These are phyloP conservation scores for Phytophthora ohioensis DNA, from an alignment of 352 stramenopile species.

Conservation along the genomic window DNA sequence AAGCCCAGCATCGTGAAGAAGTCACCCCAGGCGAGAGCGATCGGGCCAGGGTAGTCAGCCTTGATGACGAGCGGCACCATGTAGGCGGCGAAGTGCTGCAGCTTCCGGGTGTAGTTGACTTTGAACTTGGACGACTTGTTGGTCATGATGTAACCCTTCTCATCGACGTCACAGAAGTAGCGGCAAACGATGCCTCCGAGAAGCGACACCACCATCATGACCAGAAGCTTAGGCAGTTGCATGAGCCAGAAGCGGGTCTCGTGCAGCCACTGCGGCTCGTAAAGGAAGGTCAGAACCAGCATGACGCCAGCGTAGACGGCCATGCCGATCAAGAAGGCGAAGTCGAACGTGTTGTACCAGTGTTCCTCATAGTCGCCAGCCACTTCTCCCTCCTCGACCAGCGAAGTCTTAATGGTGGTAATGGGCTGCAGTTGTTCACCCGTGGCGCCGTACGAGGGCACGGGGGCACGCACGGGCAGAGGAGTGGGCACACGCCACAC, in stretches of 20 bases:
- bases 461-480: slow-evolving; percentile 48
- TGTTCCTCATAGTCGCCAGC: slow-evolving; percentile 63
- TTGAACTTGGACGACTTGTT: slow-evolving; percentile 88
- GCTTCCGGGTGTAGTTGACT: slow-evolving; percentile 90
- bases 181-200: slow-evolving; percentile 80
- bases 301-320: slow-evolving; percentile 55
- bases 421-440: slow-evolving; percentile 46
- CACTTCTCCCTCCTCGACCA: slow-evolving; percentile 73
- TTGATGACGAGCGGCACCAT: slow-evolving; percentile 85
- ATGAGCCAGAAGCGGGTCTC: slow-evolving; percentile 67
- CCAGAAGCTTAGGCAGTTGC: slow-evolving; percentile 71
- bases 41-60: slow-evolving; percentile 59
- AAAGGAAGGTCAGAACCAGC: slow-evolving; percentile 69
- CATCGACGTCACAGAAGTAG: slow-evolving; percentile 82
- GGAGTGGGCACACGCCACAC: slow-evolving; percentile 62
- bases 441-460: slow-evolving; percentile 56
- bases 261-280: slow-evolving; percentile 63
- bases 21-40: slow-evolving; percentile 84
- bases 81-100: slow-evolving; percentile 87
- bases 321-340: slow-evolving; percentile 71
- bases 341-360: slow-evolving; percentile 68
- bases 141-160: slow-evolving; percentile 88
- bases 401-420: slow-evolving; percentile 58
- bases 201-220: slow-evolving; percentile 81
- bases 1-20: slow-evolving; percentile 87